Conservation (phyloP, 345 rosid genomes). For the Populus nigra region DNA sequence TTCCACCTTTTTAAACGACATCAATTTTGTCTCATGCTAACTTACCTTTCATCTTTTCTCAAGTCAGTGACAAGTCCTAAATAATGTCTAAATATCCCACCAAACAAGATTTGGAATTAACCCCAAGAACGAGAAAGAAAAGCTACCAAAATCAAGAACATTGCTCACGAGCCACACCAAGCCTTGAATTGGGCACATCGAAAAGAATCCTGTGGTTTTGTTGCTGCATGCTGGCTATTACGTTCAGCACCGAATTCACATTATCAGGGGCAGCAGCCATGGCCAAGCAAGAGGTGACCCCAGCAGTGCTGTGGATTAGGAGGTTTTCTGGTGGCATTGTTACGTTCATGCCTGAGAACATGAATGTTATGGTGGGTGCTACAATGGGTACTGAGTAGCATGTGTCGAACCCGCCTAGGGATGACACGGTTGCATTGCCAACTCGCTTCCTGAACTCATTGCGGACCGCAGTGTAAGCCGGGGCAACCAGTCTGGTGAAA, state of each 20-base stretch:
- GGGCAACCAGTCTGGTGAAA: slow-evolving; percentile 66
- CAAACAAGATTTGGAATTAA: background rate
- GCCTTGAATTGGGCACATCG: slow-evolving; percentile 76
- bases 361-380: slow-evolving; percentile 68
- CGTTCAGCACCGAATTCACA: slow-evolving; percentile 82
- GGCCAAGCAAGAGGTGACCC: slow-evolving; percentile 74
- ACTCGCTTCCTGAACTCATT: slow-evolving; percentile 64
- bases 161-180: slow-evolving; percentile 78
- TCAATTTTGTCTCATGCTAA: background rate
- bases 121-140: background rate
- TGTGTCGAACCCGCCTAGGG: slow-evolving; percentile 93
- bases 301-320: slow-evolving; percentile 80
- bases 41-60: too few relatives aligned
- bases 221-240: slow-evolving; percentile 95
- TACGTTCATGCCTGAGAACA: slow-evolving; percentile 88
- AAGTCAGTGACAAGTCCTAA: background rate
- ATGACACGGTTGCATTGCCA: slow-evolving; percentile 50
- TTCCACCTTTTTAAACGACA: background rate
- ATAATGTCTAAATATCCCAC: background rate
- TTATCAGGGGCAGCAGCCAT: slow-evolving; percentile 84
- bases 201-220: slow-evolving; percentile 84
- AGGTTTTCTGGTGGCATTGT: slow-evolving; percentile 74
- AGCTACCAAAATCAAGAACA: slow-evolving; percentile 42
- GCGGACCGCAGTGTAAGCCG: slow-evolving; percentile 72
- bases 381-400: slow-evolving; percentile 73